Evolutionary conservation across 2,329 filamentous ascomycete genomes (phyloP), one percentile per base, ranked within the genome.

Genomic region (Neofusicoccum ribis): DNA sequence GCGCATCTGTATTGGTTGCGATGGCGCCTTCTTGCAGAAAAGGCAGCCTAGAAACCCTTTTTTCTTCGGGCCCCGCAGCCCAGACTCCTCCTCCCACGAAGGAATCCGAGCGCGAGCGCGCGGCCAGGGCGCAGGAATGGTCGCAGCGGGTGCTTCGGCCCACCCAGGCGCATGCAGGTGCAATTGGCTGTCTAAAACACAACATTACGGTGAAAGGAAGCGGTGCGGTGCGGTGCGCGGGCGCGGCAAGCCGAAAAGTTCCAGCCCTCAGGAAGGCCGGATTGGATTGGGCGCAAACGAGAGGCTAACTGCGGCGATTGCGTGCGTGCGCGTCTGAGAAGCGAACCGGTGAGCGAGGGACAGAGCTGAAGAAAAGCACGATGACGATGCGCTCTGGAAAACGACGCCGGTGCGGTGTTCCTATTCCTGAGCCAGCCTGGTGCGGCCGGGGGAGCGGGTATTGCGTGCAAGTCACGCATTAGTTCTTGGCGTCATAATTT

Each of bases 391-490:
- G 36, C 37, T 23, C 20, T 23, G 20, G 20, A 23, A 23, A 14
- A 3, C 11, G 17, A n/a, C 31, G 37, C 52, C 37, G 37, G 52
- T 44, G 20, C 54, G 56, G 17, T 36, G 31, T 46, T 47, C 56
- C 56, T 60, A 60, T 37, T 47, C 56, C 56, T 60, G 56, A 60
- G 56, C 15, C 43, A 60, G 56, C 56, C 54, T 59, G 54, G 54
- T 60, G 43, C 43, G 27, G 43, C 56, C 56, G 56, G 56, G 56
- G 56, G 56, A 60, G 56, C 56, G 56, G 56, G 56, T 60, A 60
- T 58, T 58, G 54, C 54, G 54, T 46, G 56, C 41, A 46, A 60
- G 43, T 60, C 43, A 37, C 56, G 56, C 56, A 60, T 60, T 47
- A 47, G 56, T 37, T 17, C 56, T 37, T n/a, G 56, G 54, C 31